Percentiles rank a stretch among this genome's conserved stretches.
Conservation (phyloP, 179 eudicot species). For the Corrigiola litoralis region DNA sequence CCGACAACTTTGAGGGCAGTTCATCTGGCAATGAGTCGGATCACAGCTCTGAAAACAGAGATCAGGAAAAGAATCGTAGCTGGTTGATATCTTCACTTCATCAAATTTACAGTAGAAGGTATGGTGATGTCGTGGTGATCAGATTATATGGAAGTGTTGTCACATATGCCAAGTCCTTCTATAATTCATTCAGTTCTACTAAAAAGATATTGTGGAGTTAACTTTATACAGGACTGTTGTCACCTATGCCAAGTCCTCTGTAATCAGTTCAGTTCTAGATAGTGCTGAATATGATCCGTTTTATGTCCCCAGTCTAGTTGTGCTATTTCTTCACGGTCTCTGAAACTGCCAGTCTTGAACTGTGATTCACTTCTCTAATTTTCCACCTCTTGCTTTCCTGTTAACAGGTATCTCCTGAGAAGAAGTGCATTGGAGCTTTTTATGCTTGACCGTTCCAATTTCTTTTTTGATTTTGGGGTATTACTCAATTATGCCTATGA, state of each 20-base stretch:
- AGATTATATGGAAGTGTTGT: constrained; percentile 5
- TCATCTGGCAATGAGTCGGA: constrained; percentile 44
- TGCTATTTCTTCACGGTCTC: no score
- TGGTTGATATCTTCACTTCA: constrained; percentile 93
- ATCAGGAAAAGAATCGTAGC: constrained; percentile 72
- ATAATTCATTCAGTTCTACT: not conserved
- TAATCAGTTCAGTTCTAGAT: no score
- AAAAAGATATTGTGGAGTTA: constrained; percentile 7
- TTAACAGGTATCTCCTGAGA: constrained; percentile 87
- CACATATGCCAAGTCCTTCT: not conserved
- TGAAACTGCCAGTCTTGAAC: no score
- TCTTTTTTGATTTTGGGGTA: constrained; percentile 99
- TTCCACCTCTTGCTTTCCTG: not conserved
- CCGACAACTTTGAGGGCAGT: constrained; percentile 53
- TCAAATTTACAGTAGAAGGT: constrained; percentile 98
- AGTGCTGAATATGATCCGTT: no score
- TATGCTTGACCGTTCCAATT: constrained; percentile 94
- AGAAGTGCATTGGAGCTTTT: constrained; percentile 96
- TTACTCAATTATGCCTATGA: not conserved
- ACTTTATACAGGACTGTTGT: no score
- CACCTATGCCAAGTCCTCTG: no score
- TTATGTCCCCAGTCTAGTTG: no score
- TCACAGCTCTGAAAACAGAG: constrained; percentile 33
- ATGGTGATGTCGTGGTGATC: constrained; percentile 1
- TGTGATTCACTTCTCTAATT: constrained; percentile 6